Conservation (phyloP, 2,329 filamentous ascomycete species). For the Waltergamsia citrina region DNA sequence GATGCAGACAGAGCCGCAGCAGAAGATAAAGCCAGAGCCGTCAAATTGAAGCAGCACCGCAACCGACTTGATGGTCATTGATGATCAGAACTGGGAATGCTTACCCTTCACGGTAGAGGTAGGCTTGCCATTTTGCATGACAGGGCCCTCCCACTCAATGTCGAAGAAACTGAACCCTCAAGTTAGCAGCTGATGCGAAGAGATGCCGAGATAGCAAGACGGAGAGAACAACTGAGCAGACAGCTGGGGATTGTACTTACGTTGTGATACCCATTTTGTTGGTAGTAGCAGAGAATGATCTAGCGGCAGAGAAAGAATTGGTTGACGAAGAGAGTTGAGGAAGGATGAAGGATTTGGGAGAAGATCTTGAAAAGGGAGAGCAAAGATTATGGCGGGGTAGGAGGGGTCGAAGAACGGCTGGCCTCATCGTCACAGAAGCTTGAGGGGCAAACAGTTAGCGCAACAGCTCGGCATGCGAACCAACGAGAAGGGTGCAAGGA, state of each 20-base stretch:
- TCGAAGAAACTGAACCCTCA: slow-evolving; percentile 63
- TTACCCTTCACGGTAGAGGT: slow-evolving; percentile 52
- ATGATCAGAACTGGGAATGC: slow-evolving; percentile 12
- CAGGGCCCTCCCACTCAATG: slow-evolving; percentile 61
- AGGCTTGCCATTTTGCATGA: slow-evolving; percentile 49
- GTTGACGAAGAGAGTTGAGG: slow-evolving; percentile 30
- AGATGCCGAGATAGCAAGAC: background rate
- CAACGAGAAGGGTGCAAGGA: background rate
- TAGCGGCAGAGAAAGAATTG: slow-evolving; percentile 25
- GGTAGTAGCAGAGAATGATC: slow-evolving; percentile 49
- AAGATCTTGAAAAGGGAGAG: slow-evolving; percentile 26
- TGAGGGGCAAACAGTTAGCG: slow-evolving; percentile 31
- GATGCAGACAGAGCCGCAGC: no score
- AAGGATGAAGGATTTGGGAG: slow-evolving; percentile 28
- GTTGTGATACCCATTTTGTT: slow-evolving; percentile 65
- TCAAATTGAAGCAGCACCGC: background rate
- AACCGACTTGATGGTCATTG: background rate
- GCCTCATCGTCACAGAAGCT: slow-evolving; percentile 32
- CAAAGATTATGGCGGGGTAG: slow-evolving; percentile 34
- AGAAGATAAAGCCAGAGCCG: no score
- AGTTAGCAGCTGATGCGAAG: no score
- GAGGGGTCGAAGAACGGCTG: slow-evolving; percentile 34
- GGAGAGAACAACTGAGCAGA: slow-evolving; percentile 1
- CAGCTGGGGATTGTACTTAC: slow-evolving; percentile 35
- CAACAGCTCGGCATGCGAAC: background rate